These are phyloP conservation scores for Cyclotella baltica DNA, from an alignment of 108 stramenopile genomes.

Conservation along the genomic window DNA sequence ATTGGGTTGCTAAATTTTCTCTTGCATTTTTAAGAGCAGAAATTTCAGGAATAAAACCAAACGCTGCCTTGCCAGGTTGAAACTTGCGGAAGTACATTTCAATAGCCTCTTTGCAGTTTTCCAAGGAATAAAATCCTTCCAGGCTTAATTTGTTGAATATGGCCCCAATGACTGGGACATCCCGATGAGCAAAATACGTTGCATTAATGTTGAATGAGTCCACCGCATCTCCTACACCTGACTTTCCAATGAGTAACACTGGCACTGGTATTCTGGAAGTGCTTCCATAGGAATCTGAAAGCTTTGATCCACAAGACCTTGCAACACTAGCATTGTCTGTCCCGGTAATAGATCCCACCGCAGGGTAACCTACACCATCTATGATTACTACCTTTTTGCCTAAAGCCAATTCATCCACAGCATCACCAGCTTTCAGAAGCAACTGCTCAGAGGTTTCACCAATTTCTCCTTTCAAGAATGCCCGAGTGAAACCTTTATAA, in stretches of 20 bases:
- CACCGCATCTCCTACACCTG: slow-evolving; percentile 95
- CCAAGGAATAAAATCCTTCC: slow-evolving; percentile 88
- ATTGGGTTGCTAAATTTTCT: slow-evolving; percentile 32
- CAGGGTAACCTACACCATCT: slow-evolving; percentile 98
- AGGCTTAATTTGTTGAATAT: slow-evolving; percentile 87
- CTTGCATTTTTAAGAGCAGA: slow-evolving; percentile 47
- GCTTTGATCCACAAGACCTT: slow-evolving; percentile 63
- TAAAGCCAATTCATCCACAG: slow-evolving; percentile 79
- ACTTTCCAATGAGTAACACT: slow-evolving; percentile 76
- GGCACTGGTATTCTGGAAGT: slow-evolving; percentile 54
- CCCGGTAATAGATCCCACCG: slow-evolving; percentile 95
- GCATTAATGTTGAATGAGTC: slow-evolving; percentile 97
- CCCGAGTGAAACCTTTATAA: slow-evolving; percentile 96
- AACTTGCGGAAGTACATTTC: slow-evolving; percentile 76
- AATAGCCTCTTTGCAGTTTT: slow-evolving; percentile 77
- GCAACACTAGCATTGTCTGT: slow-evolving; percentile 94
- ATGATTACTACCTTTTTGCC: slow-evolving; percentile 87
- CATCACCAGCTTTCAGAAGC: slow-evolving; percentile 69
- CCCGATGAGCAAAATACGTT: slow-evolving; percentile 78
- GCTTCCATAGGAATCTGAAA: neutral
- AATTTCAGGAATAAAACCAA: slow-evolving; percentile 85
- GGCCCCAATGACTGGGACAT: slow-evolving; percentile 87
- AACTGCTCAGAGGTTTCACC: slow-evolving; percentile 70
- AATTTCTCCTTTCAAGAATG: slow-evolving; percentile 89
- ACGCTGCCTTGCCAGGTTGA: slow-evolving; percentile 50